Conservation (phyloP, 768 basidiomycete species). For the Trametes cinnabarina region DNA sequence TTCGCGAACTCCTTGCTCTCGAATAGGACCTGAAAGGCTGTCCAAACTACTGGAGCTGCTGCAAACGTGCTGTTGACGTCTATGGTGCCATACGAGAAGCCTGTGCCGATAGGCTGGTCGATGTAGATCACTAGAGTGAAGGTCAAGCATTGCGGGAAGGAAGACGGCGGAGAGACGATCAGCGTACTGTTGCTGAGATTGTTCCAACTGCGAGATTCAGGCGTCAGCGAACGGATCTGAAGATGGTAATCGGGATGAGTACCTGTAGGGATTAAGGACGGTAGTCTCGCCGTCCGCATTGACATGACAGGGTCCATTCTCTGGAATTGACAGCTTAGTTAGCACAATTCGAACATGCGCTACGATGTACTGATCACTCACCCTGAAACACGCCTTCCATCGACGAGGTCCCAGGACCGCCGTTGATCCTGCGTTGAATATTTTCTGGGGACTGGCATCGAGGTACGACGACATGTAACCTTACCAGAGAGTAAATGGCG, state of each 20-base stretch:
- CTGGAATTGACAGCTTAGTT: slow-evolving; percentile 30
- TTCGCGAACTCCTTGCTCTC: slow-evolving; percentile 52
- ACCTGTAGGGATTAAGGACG: slow-evolving; percentile 60
- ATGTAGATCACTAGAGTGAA: slow-evolving; percentile 58
- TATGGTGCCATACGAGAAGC: slow-evolving; percentile 59
- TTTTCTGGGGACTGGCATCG: too few species aligned
- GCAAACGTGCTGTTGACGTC: slow-evolving; percentile 54
- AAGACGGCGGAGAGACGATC: too few species aligned
- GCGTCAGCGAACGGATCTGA: too few species aligned
- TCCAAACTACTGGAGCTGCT: slow-evolving; percentile 60
- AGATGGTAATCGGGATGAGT: neutral
- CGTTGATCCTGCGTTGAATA: slow-evolving; percentile 26
- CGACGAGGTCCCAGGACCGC: slow-evolving; percentile 39
- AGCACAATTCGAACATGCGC: neutral
- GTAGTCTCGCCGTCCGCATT: slow-evolving; percentile 53
- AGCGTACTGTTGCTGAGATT: slow-evolving; percentile 57
- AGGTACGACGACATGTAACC: too few species aligned
- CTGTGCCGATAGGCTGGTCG: slow-evolving; percentile 66
- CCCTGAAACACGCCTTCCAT: slow-evolving; percentile 67
- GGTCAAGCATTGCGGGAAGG: neutral
- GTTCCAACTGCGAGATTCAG: slow-evolving; percentile 51
- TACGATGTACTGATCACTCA: slow-evolving; percentile 11
- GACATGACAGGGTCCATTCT: slow-evolving; percentile 64
- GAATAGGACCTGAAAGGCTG: slow-evolving; percentile 61
- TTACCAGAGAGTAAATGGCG: slow-evolving; percentile 60